phyloP scores from a whole-genome alignment of 2,329 filamentous ascomycete species.

The Mariannaea elegans region DNA sequence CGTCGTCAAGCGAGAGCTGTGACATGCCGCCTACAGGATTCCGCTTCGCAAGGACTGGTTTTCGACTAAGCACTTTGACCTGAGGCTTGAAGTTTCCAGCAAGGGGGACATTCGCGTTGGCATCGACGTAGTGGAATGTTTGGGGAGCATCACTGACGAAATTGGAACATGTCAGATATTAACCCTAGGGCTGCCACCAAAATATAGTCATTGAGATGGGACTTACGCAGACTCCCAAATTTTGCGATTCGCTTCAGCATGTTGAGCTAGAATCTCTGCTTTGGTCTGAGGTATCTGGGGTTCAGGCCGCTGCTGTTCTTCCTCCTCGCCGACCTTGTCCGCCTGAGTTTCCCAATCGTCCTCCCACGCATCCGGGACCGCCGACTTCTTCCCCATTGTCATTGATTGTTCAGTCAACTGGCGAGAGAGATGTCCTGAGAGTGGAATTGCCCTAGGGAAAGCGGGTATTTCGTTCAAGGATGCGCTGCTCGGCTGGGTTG shows the following conservation, averaged over 20 bases:
- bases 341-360: slow-evolving; percentile 87
- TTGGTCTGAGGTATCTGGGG: slow-evolving; percentile 66
- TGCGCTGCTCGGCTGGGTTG: not conserved
- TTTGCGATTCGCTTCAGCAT: slow-evolving; percentile 84
- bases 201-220: not conserved
- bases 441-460: not conserved
- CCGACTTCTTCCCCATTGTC: slow-evolving; percentile 56
- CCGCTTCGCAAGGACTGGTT: slow-evolving; percentile 71
- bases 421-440: not conserved
- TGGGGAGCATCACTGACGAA: slow-evolving; percentile 74
- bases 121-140: slow-evolving; percentile 78
- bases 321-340: slow-evolving; percentile 61
- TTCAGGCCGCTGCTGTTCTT: slow-evolving; percentile 37
- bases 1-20: slow-evolving; percentile 55
- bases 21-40: slow-evolving; percentile 61
- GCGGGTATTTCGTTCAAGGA: not conserved
- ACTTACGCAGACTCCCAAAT: slow-evolving; percentile 89
- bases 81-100: slow-evolving; percentile 79
- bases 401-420: not conserved
- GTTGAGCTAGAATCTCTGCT: slow-evolving; percentile 80
- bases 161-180: slow-evolving; percentile 4
- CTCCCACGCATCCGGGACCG: slow-evolving; percentile 83
- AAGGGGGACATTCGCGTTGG: slow-evolving; percentile 67
- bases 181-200: slow-evolving; percentile 3
- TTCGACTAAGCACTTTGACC: slow-evolving; percentile 86